Conservation (phyloP, 352 stramenopile species). For the Pythium apleroticum region DNA sequence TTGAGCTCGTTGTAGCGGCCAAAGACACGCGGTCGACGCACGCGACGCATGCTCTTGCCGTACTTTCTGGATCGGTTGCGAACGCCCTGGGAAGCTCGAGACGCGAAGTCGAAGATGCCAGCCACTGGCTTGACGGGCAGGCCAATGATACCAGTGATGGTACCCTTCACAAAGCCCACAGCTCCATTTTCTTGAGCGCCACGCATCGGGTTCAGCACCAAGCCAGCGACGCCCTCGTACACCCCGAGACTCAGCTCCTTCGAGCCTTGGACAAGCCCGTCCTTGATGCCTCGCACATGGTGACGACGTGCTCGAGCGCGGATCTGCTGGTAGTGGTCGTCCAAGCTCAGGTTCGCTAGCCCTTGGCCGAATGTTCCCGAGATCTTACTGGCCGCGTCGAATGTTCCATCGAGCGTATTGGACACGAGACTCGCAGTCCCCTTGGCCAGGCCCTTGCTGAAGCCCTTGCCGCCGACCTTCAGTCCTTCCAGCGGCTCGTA, state of each 20-base stretch:
- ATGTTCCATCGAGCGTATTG: conserved; percentile 86
- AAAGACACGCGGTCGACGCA: conserved; percentile 83
- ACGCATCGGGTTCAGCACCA: conserved; percentile 82
- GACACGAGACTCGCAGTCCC: conserved; percentile 85
- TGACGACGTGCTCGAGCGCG: conserved; percentile 71
- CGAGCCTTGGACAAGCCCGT: conserved; percentile 83
- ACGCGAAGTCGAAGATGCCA: conserved; percentile 90
- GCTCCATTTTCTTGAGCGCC: conserved; percentile 76
- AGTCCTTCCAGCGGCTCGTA: conserved; percentile 95
- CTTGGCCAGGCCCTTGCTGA: conserved; percentile 85
- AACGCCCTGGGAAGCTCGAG: conserved; percentile 81
- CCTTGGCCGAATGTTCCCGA: conserved; percentile 87
- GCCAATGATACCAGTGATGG: conserved; percentile 86
- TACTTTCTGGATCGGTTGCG: conserved; percentile 82
- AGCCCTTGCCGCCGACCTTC: conserved; percentile 85
- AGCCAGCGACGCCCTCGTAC: conserved; percentile 80
- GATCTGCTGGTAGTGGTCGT: conserved; percentile 88
- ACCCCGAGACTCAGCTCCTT: conserved; percentile 83
- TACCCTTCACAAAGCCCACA: conserved; percentile 83
- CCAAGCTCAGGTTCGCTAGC: conserved; percentile 81
- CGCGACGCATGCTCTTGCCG: conserved; percentile 71
- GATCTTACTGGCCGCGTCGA: conserved; percentile 87
- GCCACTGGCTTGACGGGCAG: conserved; percentile 85
- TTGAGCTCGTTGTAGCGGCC: conserved; percentile 89
- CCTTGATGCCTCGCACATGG: conserved; percentile 75